phyloP scores from a whole-genome alignment of 805 yeast genomes.

The Candida dendrica region DNA sequence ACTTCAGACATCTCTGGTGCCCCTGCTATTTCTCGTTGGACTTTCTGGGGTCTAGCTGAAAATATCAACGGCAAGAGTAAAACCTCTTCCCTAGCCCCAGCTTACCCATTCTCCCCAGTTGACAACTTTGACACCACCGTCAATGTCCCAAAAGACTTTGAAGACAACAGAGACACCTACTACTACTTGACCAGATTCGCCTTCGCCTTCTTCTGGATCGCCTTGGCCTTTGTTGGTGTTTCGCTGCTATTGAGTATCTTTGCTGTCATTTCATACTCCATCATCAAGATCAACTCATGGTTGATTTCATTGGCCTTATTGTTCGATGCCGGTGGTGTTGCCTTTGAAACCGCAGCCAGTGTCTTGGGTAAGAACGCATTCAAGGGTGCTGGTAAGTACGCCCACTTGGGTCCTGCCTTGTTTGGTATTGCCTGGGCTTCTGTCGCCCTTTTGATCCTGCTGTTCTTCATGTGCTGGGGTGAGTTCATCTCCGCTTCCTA shows the following conservation, averaged over 20 bases:
- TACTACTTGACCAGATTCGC: constrained; percentile 62
- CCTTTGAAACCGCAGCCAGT: constrained; percentile 67
- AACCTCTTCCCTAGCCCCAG: constrained; percentile 47
- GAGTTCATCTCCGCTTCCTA: constrained; percentile 42
- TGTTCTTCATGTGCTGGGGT: constrained; percentile 47
- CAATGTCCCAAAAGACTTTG: constrained; percentile 47
- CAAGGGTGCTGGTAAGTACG: constrained; percentile 32
- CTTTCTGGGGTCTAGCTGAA: constrained; percentile 74
- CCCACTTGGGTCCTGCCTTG: constrained; percentile 48
- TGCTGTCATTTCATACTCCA: constrained; percentile 46
- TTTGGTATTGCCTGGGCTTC: constrained; percentile 70
- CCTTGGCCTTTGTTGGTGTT: constrained; percentile 56
- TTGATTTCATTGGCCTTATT: constrained; percentile 45
- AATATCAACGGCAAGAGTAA: constrained; percentile 25
- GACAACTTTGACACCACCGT: constrained; percentile 58
- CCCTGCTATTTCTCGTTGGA: constrained; percentile 57
- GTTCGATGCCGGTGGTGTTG: constrained; percentile 54
- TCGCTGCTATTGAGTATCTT: constrained; percentile 49
- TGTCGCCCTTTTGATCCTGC: constrained; percentile 42
- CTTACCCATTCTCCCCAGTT: constrained; percentile 64
- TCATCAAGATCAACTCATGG: constrained; percentile 47
- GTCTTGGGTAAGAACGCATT: constrained; percentile 75
- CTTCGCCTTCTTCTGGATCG: constrained; percentile 54
- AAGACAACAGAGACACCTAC: constrained; percentile 46
- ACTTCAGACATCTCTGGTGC: constrained; percentile 49